Evolutionary conservation across 192 early-diverging fungal species (phyloP).

Genomic region (Gaertneriomyces semiglobifer): DNA sequence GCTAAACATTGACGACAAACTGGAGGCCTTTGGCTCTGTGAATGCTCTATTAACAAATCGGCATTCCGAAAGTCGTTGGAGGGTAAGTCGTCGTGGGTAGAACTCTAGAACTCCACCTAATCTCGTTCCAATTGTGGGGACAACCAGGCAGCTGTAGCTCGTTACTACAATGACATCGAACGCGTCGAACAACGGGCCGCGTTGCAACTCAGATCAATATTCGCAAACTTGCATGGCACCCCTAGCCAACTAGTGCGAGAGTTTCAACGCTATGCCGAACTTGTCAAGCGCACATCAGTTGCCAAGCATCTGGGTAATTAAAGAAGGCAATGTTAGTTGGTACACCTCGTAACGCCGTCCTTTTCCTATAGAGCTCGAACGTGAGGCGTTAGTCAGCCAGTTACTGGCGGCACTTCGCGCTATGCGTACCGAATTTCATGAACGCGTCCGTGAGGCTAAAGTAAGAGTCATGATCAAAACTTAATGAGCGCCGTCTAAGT

Average conservation of each 20-base stretch:
- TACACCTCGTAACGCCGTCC: not conserved
- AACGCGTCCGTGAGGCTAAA: slow-evolving; percentile 21
- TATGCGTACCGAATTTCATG: slow-evolving; percentile 31
- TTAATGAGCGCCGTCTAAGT: not conserved
- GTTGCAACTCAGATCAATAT: slow-evolving; percentile 34
- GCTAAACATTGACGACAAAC: slow-evolving; percentile 23
- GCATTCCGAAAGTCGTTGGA: slow-evolving; percentile 32
- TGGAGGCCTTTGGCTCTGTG: slow-evolving; percentile 16
- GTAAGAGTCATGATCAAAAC: slow-evolving; percentile 12
- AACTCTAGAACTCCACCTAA: too few relatives aligned
- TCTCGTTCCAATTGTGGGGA: too few relatives aligned
- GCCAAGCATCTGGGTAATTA: slow-evolving; percentile 36
- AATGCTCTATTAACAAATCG: slow-evolving; percentile 30
- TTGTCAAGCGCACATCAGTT: slow-evolving; percentile 37
- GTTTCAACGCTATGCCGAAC: slow-evolving; percentile 44
- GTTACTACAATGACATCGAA: slow-evolving; percentile 29
- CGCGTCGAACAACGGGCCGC: slow-evolving; percentile 34
- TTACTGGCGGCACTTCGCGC: slow-evolving; percentile 32
- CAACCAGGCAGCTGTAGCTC: slow-evolving; percentile 23
- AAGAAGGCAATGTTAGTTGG: not conserved
- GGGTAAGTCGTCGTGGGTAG: slow-evolving; percentile 16
- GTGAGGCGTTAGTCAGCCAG: slow-evolving; percentile 41
- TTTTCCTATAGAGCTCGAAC: slow-evolving; percentile 38
- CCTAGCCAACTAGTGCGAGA: slow-evolving; percentile 49
- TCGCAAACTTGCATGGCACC: slow-evolving; percentile 35